Conservation (phyloP, 139 green algal species). For the Micractinium sp. region DNA sequence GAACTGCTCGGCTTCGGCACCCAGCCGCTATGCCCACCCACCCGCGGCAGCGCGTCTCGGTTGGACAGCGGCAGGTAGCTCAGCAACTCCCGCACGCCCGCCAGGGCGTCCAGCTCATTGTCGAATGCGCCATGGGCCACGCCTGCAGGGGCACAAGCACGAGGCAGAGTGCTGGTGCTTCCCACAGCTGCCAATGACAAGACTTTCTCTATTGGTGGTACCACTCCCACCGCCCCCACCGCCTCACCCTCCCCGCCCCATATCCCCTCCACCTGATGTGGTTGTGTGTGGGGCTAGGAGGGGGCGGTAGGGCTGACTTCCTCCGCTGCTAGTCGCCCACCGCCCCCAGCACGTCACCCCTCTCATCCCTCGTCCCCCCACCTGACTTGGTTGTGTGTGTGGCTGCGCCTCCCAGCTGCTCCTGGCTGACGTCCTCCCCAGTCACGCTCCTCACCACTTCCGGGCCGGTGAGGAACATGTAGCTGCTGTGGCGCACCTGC, state of each 20-base stretch:
- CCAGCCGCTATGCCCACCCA: neutral
- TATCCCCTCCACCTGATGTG: too few relatives aligned
- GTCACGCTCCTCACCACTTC: conserved; percentile 70
- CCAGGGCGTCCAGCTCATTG: conserved; percentile 73
- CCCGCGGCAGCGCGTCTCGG: neutral
- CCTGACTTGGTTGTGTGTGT: conserved; percentile 65
- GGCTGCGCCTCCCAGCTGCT: conserved; percentile 65
- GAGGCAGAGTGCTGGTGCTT: neutral
- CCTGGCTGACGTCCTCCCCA: conserved; percentile 58
- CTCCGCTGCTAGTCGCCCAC: too few relatives aligned
- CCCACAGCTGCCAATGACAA: too few relatives aligned
- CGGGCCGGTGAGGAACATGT: conserved; percentile 80
- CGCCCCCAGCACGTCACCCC: too few relatives aligned
- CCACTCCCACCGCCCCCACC: too few relatives aligned
- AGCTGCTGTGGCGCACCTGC: conserved; percentile 51
- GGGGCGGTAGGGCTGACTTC: neutral
- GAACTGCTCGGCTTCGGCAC: too few relatives aligned
- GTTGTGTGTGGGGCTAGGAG: too few relatives aligned
- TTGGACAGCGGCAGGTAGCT: conserved; percentile 65
- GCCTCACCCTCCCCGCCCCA: too few relatives aligned
- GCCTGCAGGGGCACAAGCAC: neutral
- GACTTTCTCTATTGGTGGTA: too few relatives aligned
- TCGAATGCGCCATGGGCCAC: conserved; percentile 62
- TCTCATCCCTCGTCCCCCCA: neutral
- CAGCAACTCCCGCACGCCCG: conserved; percentile 62